Evolutionary conservation across 1,284 basidiomycete species (phyloP).

Genomic region (Pseudozyma sp.): DNA sequence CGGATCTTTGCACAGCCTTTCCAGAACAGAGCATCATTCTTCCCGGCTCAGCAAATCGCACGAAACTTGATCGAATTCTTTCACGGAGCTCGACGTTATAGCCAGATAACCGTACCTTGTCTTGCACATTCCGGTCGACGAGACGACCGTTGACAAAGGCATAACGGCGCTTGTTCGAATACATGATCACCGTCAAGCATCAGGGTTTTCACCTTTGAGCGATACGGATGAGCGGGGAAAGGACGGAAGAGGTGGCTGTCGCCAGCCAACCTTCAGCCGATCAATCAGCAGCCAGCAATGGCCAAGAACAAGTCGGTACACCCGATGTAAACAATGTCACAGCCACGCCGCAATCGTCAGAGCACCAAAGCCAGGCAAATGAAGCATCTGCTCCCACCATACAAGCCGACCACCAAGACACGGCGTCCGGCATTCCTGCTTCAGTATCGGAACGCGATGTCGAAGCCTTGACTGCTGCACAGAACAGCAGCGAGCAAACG

Average conservation of each 20-base stretch:
- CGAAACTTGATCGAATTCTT: too few species aligned
- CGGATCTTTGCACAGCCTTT: too few species aligned
- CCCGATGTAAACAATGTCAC: not conserved
- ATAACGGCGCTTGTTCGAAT: not conserved
- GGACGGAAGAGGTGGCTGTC: constrained; percentile 32
- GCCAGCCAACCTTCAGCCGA: constrained; percentile 25
- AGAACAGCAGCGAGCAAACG: constrained; percentile 16
- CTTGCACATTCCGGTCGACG: not conserved
- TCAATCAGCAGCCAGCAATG: constrained; percentile 12
- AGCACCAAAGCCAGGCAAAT: constrained; percentile 1
- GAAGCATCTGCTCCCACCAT: not conserved
- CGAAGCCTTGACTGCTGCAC: constrained; percentile 36
- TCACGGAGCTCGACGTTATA: too few species aligned
- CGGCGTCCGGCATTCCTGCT: constrained; percentile 11
- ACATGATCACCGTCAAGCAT: constrained; percentile 13
- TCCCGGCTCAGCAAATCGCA: too few species aligned
- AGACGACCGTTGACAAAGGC: not conserved
- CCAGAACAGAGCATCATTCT: too few species aligned
- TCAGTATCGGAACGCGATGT: constrained; percentile 39
- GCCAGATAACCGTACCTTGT: too few species aligned
- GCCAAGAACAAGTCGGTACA: constrained; percentile 1
- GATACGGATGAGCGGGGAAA: constrained; percentile 41
- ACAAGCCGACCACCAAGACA: constrained; percentile 2
- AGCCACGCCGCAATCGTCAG: not conserved
- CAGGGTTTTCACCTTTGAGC: not conserved